Evolutionary conservation across 495 filamentous ascomycete species (phyloP), one percentile per base, ranked within the genome.

Genomic region (Ramalina intermedia): DNA sequence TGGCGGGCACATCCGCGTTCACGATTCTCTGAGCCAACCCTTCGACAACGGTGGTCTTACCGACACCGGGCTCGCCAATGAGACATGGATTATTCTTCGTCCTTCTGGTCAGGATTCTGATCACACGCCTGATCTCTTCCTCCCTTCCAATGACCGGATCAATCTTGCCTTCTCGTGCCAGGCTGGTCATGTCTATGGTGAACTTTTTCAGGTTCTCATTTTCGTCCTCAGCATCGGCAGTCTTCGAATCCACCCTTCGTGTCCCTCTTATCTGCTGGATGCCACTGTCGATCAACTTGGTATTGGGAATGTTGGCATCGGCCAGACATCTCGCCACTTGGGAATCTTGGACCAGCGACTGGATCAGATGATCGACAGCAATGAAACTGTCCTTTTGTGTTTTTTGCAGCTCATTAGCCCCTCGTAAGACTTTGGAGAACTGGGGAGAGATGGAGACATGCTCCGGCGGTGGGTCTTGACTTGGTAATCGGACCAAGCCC

Each of bases 51-150:
- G 91, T 96, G 12, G 91, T 98, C 70, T 98, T 98, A 55, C 91
- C 91, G 14, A 98, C 91, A 80, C 91, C 91, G 8, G 91, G 91
- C 63, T 96, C 91, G 63, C 91, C 91, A 50, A 86, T 85, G 51
- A 98, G 74, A 14, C 96, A 91, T 3, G 91, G 91, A 61, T 98
- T 98, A 71, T 98, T 98, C 76, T 98, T 98, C 43, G 91, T 96
- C 55, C 91, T 78, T 55, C 91, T 75, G 12, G 87, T 91, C 21
- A 98, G 74, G 46, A 98, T 96, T 18, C 91, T 79, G 48, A 98
- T 82, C 11, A 96, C 91, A 51, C 91, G 79, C 55, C 91, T 73
- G 56, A 96, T 96, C 63, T 98, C 91, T 62, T 96, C 91, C 60
- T 96, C 91, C 64, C 91, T 75, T 20, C 91, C 91, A 63, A 98